Conservation (phyloP, 768 basidiomycete species). For the Russula lepida region DNA sequence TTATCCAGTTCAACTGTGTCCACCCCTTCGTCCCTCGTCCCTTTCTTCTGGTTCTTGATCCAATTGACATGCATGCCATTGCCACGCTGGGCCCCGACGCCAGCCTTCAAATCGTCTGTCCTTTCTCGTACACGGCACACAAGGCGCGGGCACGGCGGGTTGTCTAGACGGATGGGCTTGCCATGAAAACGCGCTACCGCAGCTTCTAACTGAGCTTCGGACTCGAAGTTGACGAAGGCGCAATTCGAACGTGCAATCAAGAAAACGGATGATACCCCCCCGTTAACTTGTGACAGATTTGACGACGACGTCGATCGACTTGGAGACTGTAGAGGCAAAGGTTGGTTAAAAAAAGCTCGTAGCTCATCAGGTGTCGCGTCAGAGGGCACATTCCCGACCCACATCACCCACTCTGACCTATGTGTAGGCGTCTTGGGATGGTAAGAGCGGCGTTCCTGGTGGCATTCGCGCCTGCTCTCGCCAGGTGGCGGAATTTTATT, state of each 20-base stretch:
- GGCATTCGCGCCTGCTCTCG: neutral
- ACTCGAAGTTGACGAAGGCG: slow-evolving; percentile 85
- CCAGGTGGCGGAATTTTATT: slow-evolving; percentile 1
- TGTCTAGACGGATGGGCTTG: slow-evolving; percentile 53
- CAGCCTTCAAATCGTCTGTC: slow-evolving; percentile 81
- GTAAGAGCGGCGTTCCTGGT: slow-evolving; percentile 41
- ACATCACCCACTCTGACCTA: slow-evolving; percentile 91
- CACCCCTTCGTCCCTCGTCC: slow-evolving; percentile 23
- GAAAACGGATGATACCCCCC: slow-evolving; percentile 78
- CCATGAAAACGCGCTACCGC: slow-evolving; percentile 75
- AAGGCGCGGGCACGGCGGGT: slow-evolving; percentile 64
- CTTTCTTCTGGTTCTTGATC: slow-evolving; percentile 54
- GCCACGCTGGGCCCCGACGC: slow-evolving; percentile 87
- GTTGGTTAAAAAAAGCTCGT: slow-evolving; percentile 68
- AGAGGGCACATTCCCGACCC: slow-evolving; percentile 86
- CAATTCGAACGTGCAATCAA: slow-evolving; percentile 93
- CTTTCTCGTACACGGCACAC: slow-evolving; percentile 75
- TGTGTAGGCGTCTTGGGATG: slow-evolving; percentile 66
- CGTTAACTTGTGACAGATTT: slow-evolving; percentile 21
- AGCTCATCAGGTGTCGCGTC: slow-evolving; percentile 81
- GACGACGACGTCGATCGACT: slow-evolving; percentile 4
- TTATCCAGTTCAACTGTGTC: slow-evolving; percentile 10
- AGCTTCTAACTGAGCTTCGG: slow-evolving; percentile 46
- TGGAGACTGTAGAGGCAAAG: slow-evolving; percentile 18
- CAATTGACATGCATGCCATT: slow-evolving; percentile 77